Percentiles rank a stretch among this genome's conserved stretches.
phyloP scores from a whole-genome alignment of 768 basidiomycete genomes.

The Leccinum pellstonianum region DNA sequence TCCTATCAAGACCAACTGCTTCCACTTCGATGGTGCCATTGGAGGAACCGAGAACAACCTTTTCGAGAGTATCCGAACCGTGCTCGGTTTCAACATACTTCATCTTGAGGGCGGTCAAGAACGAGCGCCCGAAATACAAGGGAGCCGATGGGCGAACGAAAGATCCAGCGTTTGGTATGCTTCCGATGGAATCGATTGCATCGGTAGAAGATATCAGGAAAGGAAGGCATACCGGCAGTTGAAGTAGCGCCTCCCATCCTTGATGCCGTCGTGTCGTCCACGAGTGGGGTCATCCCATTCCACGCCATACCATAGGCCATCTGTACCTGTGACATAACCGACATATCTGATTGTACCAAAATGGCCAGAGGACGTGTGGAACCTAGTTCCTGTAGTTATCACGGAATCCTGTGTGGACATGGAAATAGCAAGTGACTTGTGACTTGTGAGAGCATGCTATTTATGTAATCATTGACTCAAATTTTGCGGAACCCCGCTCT shows the following conservation, averaged over 20 bases:
- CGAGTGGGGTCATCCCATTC: slow-evolving; percentile 90
- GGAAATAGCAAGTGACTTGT: neutral
- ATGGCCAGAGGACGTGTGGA: slow-evolving; percentile 47
- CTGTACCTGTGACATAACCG: slow-evolving; percentile 61
- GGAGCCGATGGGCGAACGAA: slow-evolving; percentile 72
- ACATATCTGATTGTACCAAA: slow-evolving; percentile 70
- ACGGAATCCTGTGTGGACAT: slow-evolving; percentile 14
- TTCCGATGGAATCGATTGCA: slow-evolving; percentile 30
- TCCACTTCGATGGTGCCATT: slow-evolving; percentile 82
- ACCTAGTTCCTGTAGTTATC: slow-evolving; percentile 50
- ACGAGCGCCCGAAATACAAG: slow-evolving; percentile 62
- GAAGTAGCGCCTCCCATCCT: slow-evolving; percentile 80
- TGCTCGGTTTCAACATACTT: slow-evolving; percentile 76
- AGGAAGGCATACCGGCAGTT: slow-evolving; percentile 55
- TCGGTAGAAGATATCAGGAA: slow-evolving; percentile 12
- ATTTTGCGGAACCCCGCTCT: slow-evolving; percentile 10
- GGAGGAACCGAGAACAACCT: slow-evolving; percentile 76
- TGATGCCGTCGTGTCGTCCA: slow-evolving; percentile 85
- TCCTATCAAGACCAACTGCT: slow-evolving; percentile 78
- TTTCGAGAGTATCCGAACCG: slow-evolving; percentile 54
- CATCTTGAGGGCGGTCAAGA: slow-evolving; percentile 66
- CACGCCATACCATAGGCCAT: slow-evolving; percentile 87
- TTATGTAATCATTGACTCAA: slow-evolving; percentile 16
- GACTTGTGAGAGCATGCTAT: neutral
- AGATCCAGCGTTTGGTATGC: slow-evolving; percentile 64